A percentile compares a stretch with the other conserved stretches of the same genome.
Conservation (phyloP, 257 asterid species). For the Solanum etuberosum region DNA sequence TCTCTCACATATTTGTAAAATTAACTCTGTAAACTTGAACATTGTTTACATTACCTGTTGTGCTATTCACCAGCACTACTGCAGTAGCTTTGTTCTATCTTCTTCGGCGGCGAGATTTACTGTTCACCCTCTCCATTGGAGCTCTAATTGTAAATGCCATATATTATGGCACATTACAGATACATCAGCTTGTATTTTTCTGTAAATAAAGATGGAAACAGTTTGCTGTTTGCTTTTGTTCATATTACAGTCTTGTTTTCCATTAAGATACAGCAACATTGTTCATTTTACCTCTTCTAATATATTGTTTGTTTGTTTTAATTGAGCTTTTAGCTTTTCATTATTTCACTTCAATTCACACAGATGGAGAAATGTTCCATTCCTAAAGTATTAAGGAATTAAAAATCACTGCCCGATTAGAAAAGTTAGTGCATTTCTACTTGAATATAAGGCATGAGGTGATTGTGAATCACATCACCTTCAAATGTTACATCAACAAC, state of each 20-base stretch:
- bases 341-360: background rate
- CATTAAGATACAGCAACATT: background rate
- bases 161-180: background rate
- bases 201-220: background rate
- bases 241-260: background rate
- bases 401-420: background rate
- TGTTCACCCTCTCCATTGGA: background rate
- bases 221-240: background rate
- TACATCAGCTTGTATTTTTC: background rate
- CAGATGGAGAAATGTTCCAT: background rate
- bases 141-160: background rate
- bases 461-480: background rate
- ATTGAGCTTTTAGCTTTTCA: background rate
- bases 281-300: background rate
- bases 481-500: background rate
- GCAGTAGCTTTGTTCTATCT: background rate
- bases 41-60: background rate
- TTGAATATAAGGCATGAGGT: background rate
- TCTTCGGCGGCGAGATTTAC: background rate
- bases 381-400: background rate
- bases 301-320: background rate
- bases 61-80: background rate
- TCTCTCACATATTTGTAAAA: constrained; percentile 2
- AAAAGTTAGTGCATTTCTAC: background rate
- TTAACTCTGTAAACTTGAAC: background rate